Evolutionary conservation across 306 rosid species (phyloP).

Genomic region (Purshia tridentata): DNA sequence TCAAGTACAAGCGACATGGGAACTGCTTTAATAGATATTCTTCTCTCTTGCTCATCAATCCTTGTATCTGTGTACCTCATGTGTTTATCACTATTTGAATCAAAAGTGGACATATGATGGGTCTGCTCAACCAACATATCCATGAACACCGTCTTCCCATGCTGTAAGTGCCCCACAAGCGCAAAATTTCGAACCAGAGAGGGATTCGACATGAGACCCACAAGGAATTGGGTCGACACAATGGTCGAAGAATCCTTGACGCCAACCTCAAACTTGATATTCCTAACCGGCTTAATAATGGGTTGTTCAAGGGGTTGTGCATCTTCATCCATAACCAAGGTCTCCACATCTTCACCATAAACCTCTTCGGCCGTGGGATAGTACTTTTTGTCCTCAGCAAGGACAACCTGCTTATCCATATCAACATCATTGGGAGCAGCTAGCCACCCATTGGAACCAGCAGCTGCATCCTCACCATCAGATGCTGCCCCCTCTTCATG

Average conservation of each 20-base stretch:
- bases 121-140: slow-evolving; percentile 97
- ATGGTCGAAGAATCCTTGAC: slow-evolving; percentile 94
- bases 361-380: slow-evolving; percentile 96
- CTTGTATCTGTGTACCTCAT: slow-evolving; percentile 85
- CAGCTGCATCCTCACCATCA: slow-evolving; percentile 55
- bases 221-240: slow-evolving; percentile 73
- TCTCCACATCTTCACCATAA: slow-evolving; percentile 92
- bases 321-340: slow-evolving; percentile 97
- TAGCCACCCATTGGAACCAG: slow-evolving; percentile 69
- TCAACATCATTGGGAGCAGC: slow-evolving; percentile 63
- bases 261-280: slow-evolving; percentile 85
- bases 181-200: slow-evolving; percentile 78
- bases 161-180: slow-evolving; percentile 87
- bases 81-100: slow-evolving; percentile 76
- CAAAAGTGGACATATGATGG: slow-evolving; percentile 91
- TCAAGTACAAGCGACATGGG: slow-evolving; percentile 97
- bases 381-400: slow-evolving; percentile 95
- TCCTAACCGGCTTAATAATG: slow-evolving; percentile 72
- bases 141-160: slow-evolving; percentile 96
- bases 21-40: slow-evolving; percentile 82
- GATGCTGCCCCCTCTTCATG: slow-evolving; percentile 43
- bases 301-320: slow-evolving; percentile 85
- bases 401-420: slow-evolving; percentile 83
- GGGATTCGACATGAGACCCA: slow-evolving; percentile 96
- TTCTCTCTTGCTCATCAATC: slow-evolving; percentile 92